Evolutionary conservation across 345 rosid genomes (phyloP), one percentile per base, ranked within the genome.

Genomic region (Salix caprea): DNA sequence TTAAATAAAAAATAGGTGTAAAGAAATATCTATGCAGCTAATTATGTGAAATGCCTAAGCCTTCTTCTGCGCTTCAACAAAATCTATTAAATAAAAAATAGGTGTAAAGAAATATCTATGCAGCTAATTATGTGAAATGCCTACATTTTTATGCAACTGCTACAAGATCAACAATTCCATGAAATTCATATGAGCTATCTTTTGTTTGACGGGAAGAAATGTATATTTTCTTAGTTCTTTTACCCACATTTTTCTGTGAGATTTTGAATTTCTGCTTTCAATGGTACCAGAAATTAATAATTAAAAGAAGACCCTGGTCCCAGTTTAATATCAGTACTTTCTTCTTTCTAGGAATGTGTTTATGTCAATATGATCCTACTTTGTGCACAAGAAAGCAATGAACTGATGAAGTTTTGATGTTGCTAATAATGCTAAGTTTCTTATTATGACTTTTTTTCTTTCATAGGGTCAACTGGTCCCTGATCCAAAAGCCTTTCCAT

Each of bases 401-500:
- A 46, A 46, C 18, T 46, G 52, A 46, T 46, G 52, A 46, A 46
- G 46, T 46, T 14, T 46, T 12, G 52, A 46, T 46, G 2, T 64
- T 7, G 37, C 66, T 69, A 72, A 21, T 21, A 0, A 42, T 65
- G 44, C 37, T 48, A 6, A 50, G 58, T 48, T 71, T 69, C 26
- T 78, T 74, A 69, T 46, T 71, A 11, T 72, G 70, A 19, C 61
- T 71, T 83, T 36, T 66, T 78, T 83, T 39, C 52, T 77, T 74
- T 66, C 79, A 65, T 90, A 96, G 99, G 96, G 89, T 37, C 91
- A 91, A 75, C 70, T 96, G 83, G 89, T 89, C 67, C 89, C 97
- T 46, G 97, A 91, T 86, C 85, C 91, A 6, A 83, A 91, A 75
- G 80, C 92, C 36, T 96, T 96, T 78, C 94, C 98, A 65, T 96